These are phyloP conservation scores for Centrapalus pauciflorus DNA, from an alignment of 129 eudicot genomes.

Conservation along the genomic window DNA sequence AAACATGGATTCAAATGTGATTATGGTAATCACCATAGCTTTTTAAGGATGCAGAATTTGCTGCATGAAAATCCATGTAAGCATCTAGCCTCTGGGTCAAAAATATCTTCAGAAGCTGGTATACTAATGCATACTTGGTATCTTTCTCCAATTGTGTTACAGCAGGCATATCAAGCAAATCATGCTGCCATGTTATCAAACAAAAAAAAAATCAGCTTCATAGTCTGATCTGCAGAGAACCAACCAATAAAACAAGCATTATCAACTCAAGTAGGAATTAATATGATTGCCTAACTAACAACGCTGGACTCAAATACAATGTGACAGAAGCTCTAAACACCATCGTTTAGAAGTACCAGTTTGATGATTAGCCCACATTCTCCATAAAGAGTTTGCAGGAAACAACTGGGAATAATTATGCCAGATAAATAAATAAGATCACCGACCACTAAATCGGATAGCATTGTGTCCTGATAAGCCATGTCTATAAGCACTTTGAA, in stretches of 20 bases:
- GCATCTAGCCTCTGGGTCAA: conserved; percentile 77
- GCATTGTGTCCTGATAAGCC: too few relatives aligned
- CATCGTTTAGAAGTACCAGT: not conserved
- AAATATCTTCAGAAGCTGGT: conserved; percentile 71
- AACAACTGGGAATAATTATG: too few relatives aligned
- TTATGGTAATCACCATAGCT: conserved; percentile 46
- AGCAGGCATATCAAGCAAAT: conserved; percentile 85
- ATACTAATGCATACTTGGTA: conserved; percentile 48
- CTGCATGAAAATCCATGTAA: conserved; percentile 59
- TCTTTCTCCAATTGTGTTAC: conserved; percentile 86
- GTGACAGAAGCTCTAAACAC: not conserved
- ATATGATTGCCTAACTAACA: not conserved
- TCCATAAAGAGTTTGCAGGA: not conserved
- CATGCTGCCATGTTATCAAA: conserved; percentile 46
- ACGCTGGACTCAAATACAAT: not conserved
- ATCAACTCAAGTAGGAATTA: not conserved
- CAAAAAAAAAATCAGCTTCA: not conserved
- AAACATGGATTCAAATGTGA: not conserved
- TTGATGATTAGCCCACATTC: not conserved
- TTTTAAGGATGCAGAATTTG: conserved; percentile 47
- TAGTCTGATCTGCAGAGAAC: not conserved
- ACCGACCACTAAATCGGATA: too few relatives aligned
- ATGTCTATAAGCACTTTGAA: too few relatives aligned
- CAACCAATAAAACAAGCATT: conserved; percentile 6
- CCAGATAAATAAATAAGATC: too few relatives aligned